Conservation (phyloP, 768 basidiomycete genomes). For the Lyophyllum semitale region DNA sequence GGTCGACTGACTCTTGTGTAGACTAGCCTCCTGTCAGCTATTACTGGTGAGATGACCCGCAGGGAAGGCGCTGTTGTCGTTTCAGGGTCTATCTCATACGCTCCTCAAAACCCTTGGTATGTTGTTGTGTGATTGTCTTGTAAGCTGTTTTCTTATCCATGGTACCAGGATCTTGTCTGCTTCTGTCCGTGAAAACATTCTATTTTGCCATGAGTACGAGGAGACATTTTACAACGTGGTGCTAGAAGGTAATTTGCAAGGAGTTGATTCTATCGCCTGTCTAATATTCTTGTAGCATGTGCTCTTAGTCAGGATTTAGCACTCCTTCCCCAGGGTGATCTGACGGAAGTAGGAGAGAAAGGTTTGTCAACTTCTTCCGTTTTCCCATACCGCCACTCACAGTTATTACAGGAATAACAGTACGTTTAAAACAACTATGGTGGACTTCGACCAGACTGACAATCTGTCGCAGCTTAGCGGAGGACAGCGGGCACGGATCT, state of each 20-base stretch:
- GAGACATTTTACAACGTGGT: constrained; percentile 82
- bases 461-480: constrained; percentile 59
- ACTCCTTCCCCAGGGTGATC: constrained; percentile 78
- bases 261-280: background rate
- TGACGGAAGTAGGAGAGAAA: constrained; percentile 86
- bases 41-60: constrained; percentile 86
- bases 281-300: constrained; percentile 54
- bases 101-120: constrained; percentile 85
- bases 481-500: constrained; percentile 82
- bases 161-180: constrained; percentile 75
- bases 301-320: constrained; percentile 82
- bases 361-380: constrained; percentile 38
- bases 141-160: background rate
- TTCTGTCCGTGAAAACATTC: constrained; percentile 86
- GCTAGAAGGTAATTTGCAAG: constrained; percentile 58
- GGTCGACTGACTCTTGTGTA: constrained; percentile 21
- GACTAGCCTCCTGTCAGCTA: constrained; percentile 76
- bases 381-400: background rate
- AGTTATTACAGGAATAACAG: constrained; percentile 51
- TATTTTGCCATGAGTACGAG: constrained; percentile 90
- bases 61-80: constrained; percentile 72
- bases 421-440: constrained; percentile 26
- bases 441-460: background rate
- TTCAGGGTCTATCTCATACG: constrained; percentile 76
- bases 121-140: constrained; percentile 9